These are phyloP conservation scores for Phytopythium oedochilum DNA, from an alignment of 352 stramenopile genomes.

Conservation along the genomic window DNA sequence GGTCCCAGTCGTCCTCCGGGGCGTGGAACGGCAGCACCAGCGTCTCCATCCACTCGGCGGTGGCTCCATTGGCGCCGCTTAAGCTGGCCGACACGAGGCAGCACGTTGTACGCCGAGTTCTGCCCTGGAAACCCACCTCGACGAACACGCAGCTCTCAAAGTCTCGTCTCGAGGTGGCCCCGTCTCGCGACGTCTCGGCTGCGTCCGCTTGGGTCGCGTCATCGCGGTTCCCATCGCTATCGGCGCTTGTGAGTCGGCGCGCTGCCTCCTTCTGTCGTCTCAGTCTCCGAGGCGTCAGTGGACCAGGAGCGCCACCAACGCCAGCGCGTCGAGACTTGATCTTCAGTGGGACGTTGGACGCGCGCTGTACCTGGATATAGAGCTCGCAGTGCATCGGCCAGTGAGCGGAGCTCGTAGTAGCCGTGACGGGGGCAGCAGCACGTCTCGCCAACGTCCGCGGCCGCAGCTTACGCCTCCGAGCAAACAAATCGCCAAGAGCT, in stretches of 20 bases:
- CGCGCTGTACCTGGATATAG: conserved; percentile 83
- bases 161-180: conserved; percentile 8
- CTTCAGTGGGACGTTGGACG: conserved; percentile 66
- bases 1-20: conserved; percentile 78
- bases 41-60: conserved; percentile 92
- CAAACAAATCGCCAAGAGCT: conserved; percentile 48
- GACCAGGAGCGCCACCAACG: background rate
- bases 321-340: conserved; percentile 13
- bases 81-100: conserved; percentile 21
- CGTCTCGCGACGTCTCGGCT: conserved; percentile 14
- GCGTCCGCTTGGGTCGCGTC: background rate
- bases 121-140: conserved; percentile 81
- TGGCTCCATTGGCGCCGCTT: conserved; percentile 14
- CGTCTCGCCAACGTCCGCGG: conserved; percentile 20
- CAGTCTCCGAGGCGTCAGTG: conserved; percentile 6
- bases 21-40: conserved; percentile 84
- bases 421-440: conserved; percentile 6
- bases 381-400: conserved; percentile 65
- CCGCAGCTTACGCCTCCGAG: conserved; percentile 39
- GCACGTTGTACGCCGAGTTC: conserved; percentile 60
- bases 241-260: conserved; percentile 3
- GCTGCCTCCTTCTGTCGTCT: conserved; percentile 18
- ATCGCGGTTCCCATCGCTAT: background rate
- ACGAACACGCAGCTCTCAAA: conserved; percentile 69
- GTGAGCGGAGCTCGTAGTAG: conserved; percentile 19